Evolutionary conservation across 2,329 filamentous ascomycete species (phyloP).

Genomic region (Stylonectria norvegica): DNA sequence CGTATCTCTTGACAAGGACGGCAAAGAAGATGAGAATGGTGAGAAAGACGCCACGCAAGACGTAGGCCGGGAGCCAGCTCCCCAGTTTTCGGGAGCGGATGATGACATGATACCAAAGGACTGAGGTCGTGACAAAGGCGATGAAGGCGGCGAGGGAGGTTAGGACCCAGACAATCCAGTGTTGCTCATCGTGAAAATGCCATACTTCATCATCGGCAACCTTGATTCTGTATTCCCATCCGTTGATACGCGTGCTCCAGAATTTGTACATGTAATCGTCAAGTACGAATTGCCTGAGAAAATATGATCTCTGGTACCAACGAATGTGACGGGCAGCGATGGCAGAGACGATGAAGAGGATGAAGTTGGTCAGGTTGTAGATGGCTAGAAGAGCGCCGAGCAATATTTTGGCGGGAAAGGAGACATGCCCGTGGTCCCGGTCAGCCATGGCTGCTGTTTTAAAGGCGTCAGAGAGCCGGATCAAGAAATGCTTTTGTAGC

Average conservation of each 20-base stretch:
- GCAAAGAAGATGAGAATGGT: slow-evolving; percentile 20
- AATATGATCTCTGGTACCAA: no score
- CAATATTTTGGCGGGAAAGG: no score
- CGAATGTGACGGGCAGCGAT: slow-evolving; percentile 8
- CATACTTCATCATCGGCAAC: no score
- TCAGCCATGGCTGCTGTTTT: no score
- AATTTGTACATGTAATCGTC: no score
- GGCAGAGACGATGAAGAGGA: slow-evolving; percentile 18
- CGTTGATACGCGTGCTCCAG: no score
- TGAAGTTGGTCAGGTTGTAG: slow-evolving; percentile 20
- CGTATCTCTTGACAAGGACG: slow-evolving; percentile 7
- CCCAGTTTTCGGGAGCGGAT: slow-evolving; percentile 3
- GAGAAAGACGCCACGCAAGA: slow-evolving; percentile 23
- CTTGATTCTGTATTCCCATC: no score
- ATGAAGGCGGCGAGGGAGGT: slow-evolving; percentile 15
- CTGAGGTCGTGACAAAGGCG: slow-evolving; percentile 6
- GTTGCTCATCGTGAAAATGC: no score
- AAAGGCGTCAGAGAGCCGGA: no score
- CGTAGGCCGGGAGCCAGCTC: slow-evolving; percentile 15
- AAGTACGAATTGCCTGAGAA: no score
- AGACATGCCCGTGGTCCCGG: no score
- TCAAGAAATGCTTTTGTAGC: no score
- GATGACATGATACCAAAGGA: slow-evolving; percentile 15
- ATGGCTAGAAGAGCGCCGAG: slow-evolving; percentile 16
- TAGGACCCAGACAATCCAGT: slow-evolving; percentile 17